Base-by-base conservation (phyloP, 2,329 filamentous ascomycete species). In the Daldinia sp. region DNA sequence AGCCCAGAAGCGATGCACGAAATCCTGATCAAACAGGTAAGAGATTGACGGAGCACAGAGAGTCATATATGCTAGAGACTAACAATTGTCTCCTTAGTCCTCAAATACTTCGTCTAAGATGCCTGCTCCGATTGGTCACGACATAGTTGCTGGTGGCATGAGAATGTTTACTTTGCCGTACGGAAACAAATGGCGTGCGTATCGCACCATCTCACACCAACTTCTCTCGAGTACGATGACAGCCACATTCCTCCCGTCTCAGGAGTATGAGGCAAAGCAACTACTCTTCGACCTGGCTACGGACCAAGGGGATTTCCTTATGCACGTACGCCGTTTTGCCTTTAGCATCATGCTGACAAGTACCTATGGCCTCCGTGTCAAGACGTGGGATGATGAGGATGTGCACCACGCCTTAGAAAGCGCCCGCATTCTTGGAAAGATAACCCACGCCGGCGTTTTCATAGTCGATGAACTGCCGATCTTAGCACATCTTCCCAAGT, bases 221-320 rank as follows among this genome's bases (percentile, higher is more conserved):
- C 51, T 84, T 6, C 66, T 80, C 41, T 80, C 81, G 30, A 74
- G 75, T 10, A 76, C 71, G 20, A 78, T 78, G 61, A 80, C 80
- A 9, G 74, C 74, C 4, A 79, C 76, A 1, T 84, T 83, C 63
- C 75, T 79, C 42, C 82, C 83, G 2, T 80, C 76, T 44, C 83
- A 84, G 67, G 80, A 83, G 60, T 84, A 80, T 64, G 83, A 85
- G 73, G 75, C 78, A 0, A 84, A 82, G 69, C 80, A 84, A 70
- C 69, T 85, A 39, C 68, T 84, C 4, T 78, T 77, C 64, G 81
- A 84, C 60, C 66, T 85, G 0, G 65, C 79, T 13, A 76, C 72
- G 3, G 73, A 79, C 41, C 80, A 79, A 58, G 74, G 70, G 0
- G 73, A 75, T 30, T 79, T 79, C 57, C 72, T 76, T 59, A 51